These are phyloP conservation scores for Vigna mungo DNA, from an alignment of 306 rosid genomes.

Conservation along the genomic window DNA sequence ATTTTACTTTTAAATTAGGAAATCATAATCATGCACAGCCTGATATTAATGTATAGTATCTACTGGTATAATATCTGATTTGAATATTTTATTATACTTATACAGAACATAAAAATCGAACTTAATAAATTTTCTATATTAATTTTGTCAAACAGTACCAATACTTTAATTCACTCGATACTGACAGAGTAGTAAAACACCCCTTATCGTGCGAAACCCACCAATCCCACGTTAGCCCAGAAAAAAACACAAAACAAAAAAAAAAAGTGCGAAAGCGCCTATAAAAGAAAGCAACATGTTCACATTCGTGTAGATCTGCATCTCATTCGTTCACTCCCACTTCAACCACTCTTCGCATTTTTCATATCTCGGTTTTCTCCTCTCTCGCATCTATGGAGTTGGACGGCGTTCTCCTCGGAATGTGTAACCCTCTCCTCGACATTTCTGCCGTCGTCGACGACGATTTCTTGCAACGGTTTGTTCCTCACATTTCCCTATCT, in stretches of 20 bases:
- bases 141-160: background rate
- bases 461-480: conserved; percentile 66
- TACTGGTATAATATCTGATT: background rate
- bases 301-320: conserved; percentile 29
- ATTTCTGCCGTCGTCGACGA: conserved; percentile 82
- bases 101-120: too few relatives aligned
- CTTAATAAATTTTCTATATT: too few relatives aligned
- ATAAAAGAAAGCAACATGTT: conserved; percentile 11
- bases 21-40: background rate
- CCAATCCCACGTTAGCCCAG: background rate
- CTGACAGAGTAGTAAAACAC: too few relatives aligned
- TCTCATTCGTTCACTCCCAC: conserved; percentile 25
- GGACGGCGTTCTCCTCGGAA: conserved; percentile 79
- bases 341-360: background rate
- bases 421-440: conserved; percentile 96
- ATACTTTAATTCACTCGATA: too few relatives aligned
- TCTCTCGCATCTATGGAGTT: conserved; percentile 56
- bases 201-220: background rate
- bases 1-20: background rate
- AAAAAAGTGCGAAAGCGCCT: background rate
- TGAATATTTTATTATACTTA: background rate
- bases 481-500: background rate
- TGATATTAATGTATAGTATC: background rate
- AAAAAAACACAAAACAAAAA: background rate
- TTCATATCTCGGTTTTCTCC: background rate